Conservation (phyloP, 148 eudicot genomes). For the Diospyros lotus region DNA sequence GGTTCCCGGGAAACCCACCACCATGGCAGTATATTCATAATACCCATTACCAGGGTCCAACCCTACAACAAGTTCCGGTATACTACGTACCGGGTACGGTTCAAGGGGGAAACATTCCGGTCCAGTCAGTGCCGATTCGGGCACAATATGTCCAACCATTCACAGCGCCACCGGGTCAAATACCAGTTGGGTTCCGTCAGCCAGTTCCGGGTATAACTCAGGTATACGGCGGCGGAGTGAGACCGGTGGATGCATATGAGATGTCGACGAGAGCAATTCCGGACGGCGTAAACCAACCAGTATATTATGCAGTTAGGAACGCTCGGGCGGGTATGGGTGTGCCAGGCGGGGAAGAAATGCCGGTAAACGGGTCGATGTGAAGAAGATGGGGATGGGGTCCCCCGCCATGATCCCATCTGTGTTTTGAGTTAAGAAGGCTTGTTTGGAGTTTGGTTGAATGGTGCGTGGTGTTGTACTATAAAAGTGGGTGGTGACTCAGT, state of each 20-base stretch:
- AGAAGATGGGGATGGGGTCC: constrained; percentile 26
- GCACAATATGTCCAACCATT: constrained; percentile 32
- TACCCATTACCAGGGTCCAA: constrained; percentile 28
- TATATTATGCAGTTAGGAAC: constrained; percentile 52
- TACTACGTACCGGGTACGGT: constrained; percentile 62
- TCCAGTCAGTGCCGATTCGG: constrained; percentile 40
- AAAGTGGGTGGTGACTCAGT: no score
- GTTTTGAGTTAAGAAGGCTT: no score
- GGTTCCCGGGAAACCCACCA: constrained; percentile 29
- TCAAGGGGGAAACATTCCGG: constrained; percentile 29
- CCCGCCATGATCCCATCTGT: background rate
- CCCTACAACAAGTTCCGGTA: constrained; percentile 49
- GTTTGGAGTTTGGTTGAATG: no score
- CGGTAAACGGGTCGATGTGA: constrained; percentile 36
- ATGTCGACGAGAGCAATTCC: constrained; percentile 22
- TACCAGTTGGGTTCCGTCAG: constrained; percentile 36
- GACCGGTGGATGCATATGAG: constrained; percentile 39
- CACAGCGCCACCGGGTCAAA: constrained; percentile 34
- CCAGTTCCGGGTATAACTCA: constrained; percentile 41
- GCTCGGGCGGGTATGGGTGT: constrained; percentile 49
- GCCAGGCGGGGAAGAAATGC: constrained; percentile 47
- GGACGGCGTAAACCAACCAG: constrained; percentile 31
- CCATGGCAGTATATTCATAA: constrained; percentile 39
- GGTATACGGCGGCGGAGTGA: constrained; percentile 28
- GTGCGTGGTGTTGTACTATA: no score